A percentile compares a stretch with the other conserved stretches of the same genome.
Conservation (phyloP, 139 green algal species). For the Ettlia oleoabundans region DNA sequence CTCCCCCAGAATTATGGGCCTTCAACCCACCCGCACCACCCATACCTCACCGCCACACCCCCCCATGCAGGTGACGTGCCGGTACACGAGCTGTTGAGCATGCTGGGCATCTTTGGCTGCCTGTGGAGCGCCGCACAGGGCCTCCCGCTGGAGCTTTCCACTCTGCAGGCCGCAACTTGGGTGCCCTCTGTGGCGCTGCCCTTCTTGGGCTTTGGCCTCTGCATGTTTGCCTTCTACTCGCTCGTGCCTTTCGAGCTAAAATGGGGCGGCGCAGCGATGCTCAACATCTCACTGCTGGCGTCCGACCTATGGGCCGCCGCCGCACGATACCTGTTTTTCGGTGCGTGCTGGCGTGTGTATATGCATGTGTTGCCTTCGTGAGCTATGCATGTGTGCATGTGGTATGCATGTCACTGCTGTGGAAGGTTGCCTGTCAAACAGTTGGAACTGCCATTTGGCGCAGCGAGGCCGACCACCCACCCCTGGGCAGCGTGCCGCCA, state of each 20-base stretch:
- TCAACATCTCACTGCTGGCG: slow-evolving; percentile 85
- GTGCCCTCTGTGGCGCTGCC: slow-evolving; percentile 36
- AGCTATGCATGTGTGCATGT: not conserved
- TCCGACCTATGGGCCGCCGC: slow-evolving; percentile 70
- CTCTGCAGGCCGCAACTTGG: slow-evolving; percentile 8
- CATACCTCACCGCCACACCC: too few species aligned
- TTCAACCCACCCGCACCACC: not conserved
- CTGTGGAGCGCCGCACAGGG: slow-evolving; percentile 53
- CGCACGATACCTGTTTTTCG: slow-evolving; percentile 66
- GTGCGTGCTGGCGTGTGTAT: slow-evolving; percentile 2
- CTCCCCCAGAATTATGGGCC: too few species aligned
- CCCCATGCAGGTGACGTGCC: slow-evolving; percentile 36
- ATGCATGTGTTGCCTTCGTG: too few species aligned
- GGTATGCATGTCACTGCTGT: not conserved
- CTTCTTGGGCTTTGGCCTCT: slow-evolving; percentile 54
- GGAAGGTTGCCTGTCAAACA: too few species aligned
- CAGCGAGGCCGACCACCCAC: not conserved
- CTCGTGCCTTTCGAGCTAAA: slow-evolving; percentile 63
- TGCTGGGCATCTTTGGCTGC: slow-evolving; percentile 60
- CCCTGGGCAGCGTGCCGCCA: too few species aligned
- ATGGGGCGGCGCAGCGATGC: slow-evolving; percentile 62
- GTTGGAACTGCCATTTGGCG: too few species aligned
- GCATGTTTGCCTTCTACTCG: slow-evolving; percentile 75
- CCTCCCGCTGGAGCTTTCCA: slow-evolving; percentile 28
- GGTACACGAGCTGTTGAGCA: slow-evolving; percentile 52